Evolutionary conservation across 2,329 filamentous ascomycete genomes (phyloP), one percentile per base, ranked within the genome.

Genomic region (Ophiocordyceps australis): DNA sequence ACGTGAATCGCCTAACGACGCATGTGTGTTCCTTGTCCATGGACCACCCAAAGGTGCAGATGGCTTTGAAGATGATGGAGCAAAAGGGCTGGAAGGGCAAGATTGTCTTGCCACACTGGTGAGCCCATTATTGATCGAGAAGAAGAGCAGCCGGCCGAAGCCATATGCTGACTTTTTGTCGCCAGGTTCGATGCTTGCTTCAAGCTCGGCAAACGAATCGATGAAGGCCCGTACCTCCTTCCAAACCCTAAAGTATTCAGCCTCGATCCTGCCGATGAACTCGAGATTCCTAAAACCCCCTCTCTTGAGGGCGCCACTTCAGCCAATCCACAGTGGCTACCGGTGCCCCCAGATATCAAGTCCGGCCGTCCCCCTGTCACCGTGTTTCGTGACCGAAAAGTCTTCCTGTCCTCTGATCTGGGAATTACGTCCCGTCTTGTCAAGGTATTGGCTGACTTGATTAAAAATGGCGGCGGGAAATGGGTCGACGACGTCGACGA

Each of bases 71-170:
- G n/a, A n/a, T n/a, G n/a, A n/a, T n/a, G n/a, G n/a, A n/a, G n/a
- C n/a, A n/a, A 7, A 91, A 74, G 47, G 65, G 64, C 3, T 57
- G 80, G 28, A 71, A 70, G 28, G 71, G 71, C 48, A 85, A 82
- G 49, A 76, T 94, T 31, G 80, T 98, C 12, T 59, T 98, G 27
- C 89, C 89, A 20, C 89, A 95, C 45, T 95, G 89, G 81, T 83
- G 54, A 41, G 59, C 35, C 20, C 9, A 11, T 5, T 11, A 23
- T n/a, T n/a, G n/a, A n/a, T n/a, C n/a, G n/a, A n/a, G n/a, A n/a
- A n/a, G n/a, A n/a, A n/a, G n/a, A n/a, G n/a, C n/a, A 3, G 3
- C n/a, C 5, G 8, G 24, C n/a, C n/a, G 9, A 4, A 9, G 12
- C n/a, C 4, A 14, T 13, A 4, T 15, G 5, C 13, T 26, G 14